Percentiles rank a stretch among this genome's conserved stretches.
Evolutionary conservation across 139 green algal species (phyloP).

Genomic region (Coccomyxa sp.): DNA sequence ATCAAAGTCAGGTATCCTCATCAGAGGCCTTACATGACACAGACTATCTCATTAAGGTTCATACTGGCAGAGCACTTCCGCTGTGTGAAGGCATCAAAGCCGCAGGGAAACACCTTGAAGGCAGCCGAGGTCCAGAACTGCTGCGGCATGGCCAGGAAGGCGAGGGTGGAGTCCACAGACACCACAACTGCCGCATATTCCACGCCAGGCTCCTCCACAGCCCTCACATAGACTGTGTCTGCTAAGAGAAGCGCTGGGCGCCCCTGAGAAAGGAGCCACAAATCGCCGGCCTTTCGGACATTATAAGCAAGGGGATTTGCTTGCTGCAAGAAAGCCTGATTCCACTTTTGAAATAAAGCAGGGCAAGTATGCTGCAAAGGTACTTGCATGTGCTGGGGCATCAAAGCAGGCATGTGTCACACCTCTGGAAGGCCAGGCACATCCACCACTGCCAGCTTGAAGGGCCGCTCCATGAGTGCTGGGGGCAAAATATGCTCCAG

Average conservation of each 20-base stretch:
- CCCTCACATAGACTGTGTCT: constrained; percentile 33
- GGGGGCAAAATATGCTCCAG: background rate
- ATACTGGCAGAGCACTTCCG: background rate
- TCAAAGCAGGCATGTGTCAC: background rate
- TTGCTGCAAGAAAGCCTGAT: background rate
- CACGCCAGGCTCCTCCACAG: background rate
- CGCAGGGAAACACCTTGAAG: background rate
- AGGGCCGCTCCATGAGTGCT: background rate
- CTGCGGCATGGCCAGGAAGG: constrained; percentile 13
- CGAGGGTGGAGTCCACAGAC: background rate
- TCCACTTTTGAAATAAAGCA: background rate
- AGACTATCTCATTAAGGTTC: background rate
- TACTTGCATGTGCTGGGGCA: background rate
- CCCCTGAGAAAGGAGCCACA: constrained; percentile 3
- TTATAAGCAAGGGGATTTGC: background rate
- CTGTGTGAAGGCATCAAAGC: background rate
- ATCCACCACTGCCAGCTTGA: constrained; percentile 16
- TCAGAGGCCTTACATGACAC: background rate
- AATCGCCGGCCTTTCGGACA: background rate
- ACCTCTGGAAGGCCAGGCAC: constrained; percentile 36
- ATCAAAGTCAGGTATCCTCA: too few species aligned
- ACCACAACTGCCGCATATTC: constrained; percentile 15
- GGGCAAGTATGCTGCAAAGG: background rate
- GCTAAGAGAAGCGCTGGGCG: constrained; percentile 27
- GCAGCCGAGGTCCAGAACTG: constrained; percentile 13